phyloP scores from a whole-genome alignment of 1,139 yeast species.

The Sugiyamaella xylanicola region DNA sequence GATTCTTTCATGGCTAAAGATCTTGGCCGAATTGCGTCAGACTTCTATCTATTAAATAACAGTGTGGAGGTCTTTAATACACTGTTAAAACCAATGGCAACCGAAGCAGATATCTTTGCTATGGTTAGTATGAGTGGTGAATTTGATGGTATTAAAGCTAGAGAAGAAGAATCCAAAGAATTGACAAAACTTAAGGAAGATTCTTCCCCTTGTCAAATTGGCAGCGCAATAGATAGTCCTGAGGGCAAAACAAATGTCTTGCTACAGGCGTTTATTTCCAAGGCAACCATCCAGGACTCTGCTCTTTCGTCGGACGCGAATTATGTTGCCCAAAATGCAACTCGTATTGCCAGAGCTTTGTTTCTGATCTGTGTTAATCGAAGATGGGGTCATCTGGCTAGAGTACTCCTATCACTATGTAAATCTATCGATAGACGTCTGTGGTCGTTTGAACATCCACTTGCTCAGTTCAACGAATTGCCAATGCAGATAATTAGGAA shows the following conservation, averaged over 20 bases:
- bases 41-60: conserved; percentile 81
- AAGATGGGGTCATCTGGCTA: conserved; percentile 83
- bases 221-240: conserved; percentile 64
- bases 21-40: conserved; percentile 92
- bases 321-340: conserved; percentile 94
- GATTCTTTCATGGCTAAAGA: conserved; percentile 83
- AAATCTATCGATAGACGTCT: conserved; percentile 79
- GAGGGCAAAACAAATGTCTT: conserved; percentile 87
- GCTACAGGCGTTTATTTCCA: conserved; percentile 85
- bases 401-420: conserved; percentile 74
- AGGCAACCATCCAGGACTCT: conserved; percentile 67
- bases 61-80: conserved; percentile 89
- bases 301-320: conserved; percentile 84
- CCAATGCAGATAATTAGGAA: conserved; percentile 66
- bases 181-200: conserved; percentile 60
- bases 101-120: conserved; percentile 89
- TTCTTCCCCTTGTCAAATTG: conserved; percentile 77
- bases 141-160: conserved; percentile 83
- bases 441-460: conserved; percentile 92
- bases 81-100: conserved; percentile 78
- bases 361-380: conserved; percentile 84
- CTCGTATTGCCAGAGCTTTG: conserved; percentile 88
- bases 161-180: conserved; percentile 86
- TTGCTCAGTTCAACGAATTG: conserved; percentile 49
- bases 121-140: conserved; percentile 93